Evolutionary conservation across 2,329 filamentous ascomycete species (phyloP), one percentile per base, ranked within the genome.

Genomic region (Sclerotinia glacialis): DNA sequence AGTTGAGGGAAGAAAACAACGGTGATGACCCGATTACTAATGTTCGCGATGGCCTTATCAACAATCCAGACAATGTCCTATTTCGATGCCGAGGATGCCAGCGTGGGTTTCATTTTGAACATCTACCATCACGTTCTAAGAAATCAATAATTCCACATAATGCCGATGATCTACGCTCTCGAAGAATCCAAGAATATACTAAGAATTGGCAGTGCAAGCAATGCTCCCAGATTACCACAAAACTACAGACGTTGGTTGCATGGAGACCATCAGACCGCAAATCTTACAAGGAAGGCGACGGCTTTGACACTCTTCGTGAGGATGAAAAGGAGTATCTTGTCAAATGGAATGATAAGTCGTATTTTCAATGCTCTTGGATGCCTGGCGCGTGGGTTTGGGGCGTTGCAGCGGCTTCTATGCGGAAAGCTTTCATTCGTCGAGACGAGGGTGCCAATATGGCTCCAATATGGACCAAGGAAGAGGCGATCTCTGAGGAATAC

Each of bases 301-400:
- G 80, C 1, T 82, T 83, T 58, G 79, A 86, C 37, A 79, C 85
- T 64, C 79, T 91, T n/a, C 77, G 79, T 14, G 89, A 95, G 74
- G 89, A 92, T 65, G 83, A 90, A n/a, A 93, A 93, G 71, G 92
- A 97, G 72, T 99, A 98, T 74, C 84, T 99, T 2, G 80, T 99
- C 72, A 97, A 95, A 76, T 98, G 93, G 92, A 87, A 90, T 54
- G 82, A 83, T 0, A 83, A 86, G 66, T 97, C 94, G 0, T 96
- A 97, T 74, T 89, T 88, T 69, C 89, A 91, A 70, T 92, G 91
- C 64, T 83, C 82, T 8, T 99, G 96, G 95, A 90, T 92, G 83
- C 87, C 92, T 12, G 95, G 94, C 16, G 83, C 89, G 21, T 99
- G 95, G 95, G 84, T 96, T 0, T 94, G 86, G 82, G 92, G 93